Evolutionary conservation across 768 basidiomycete genomes (phyloP), one percentile per base, ranked within the genome.

Genomic region (Nevesoporus exiguus): DNA sequence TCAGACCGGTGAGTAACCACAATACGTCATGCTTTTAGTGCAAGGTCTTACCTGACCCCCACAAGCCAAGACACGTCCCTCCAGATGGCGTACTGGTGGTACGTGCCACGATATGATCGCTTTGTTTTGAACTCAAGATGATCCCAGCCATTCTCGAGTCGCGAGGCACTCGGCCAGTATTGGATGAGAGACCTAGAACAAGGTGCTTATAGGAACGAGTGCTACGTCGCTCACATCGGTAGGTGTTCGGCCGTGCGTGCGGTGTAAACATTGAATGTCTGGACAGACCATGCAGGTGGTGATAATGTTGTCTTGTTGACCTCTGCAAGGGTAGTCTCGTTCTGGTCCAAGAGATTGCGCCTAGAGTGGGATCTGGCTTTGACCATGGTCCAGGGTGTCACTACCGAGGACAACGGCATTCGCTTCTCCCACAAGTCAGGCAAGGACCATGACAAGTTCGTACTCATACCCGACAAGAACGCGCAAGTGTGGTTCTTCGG

Each of bases 121-220:
- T 14, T 39, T n/a, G 13, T 9, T 43, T 33, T 24, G 34, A 19
- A 29, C 22, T 50, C 43, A 47, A 21, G 52, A 37, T 30, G 17
- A 24, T 49, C 50, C 50, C 62, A 96, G 92, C 84, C 96, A 0
- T 98, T 90, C 72, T 90, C 90, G 46, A 80, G 82, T 33, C 86
- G 94, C 7, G 95, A 97, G 68, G 92, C 95, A 0, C 73, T 90
- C 8, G 97, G 97, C 7, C 97, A 98, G 71, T 92, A 88, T 62
- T 98, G 97, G 96, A 86, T 98, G 80, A 91, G 85, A 72, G 96
- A 98, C 66, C 71, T 98, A 15, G 92, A 94, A 59, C 85, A 91
- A 54, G 97, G 96, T 10, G 78, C 83, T 15, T 98, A 88, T 70
- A 83, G 92, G 55, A 75, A 80, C 56, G 94, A 98, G 64, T 74